A percentile compares a stretch with the other conserved stretches of the same genome.
Evolutionary conservation across 2,329 filamentous ascomycete genomes (phyloP).

Genomic region (Helminthosporium solani): DNA sequence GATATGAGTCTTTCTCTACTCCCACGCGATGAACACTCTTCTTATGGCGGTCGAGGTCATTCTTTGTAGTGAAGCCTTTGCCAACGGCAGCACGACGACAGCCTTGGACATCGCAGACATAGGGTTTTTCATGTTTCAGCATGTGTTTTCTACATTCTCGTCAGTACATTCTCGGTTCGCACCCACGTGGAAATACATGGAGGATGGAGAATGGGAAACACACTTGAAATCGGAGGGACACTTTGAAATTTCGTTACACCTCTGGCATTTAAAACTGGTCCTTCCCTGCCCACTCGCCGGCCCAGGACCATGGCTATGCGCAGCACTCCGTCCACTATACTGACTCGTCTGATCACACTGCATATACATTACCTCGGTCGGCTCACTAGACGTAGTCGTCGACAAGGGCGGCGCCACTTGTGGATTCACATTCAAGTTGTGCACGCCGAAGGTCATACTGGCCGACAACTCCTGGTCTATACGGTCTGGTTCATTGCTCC

Average conservation of each 20-base stretch:
- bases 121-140: conserved; percentile 68
- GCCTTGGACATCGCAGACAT: conserved; percentile 58
- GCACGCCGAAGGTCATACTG: conserved; percentile 15
- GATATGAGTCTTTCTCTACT: conserved; percentile 52
- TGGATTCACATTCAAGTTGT: conserved; percentile 18
- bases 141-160: conserved; percentile 68
- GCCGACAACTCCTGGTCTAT: conserved; percentile 23
- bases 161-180: conserved; percentile 11
- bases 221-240: conserved; percentile 43
- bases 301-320: conserved; percentile 17
- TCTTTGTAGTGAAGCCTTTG: conserved; percentile 74
- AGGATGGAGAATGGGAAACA: conserved; percentile 9
- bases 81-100: conserved; percentile 53
- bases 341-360: conserved; percentile 27
- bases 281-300: conserved; percentile 8
- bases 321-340: conserved; percentile 32
- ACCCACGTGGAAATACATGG: too few species aligned
- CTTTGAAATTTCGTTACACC: conserved; percentile 28
- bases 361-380: conserved; percentile 13
- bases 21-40: conserved; percentile 66
- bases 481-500: conserved; percentile 29
- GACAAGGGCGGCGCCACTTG: too few species aligned
- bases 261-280: conserved; percentile 15
- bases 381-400: conserved; percentile 12
- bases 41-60: conserved; percentile 79